Conservation (phyloP, 768 basidiomycete genomes). For the Lactarius quietus region DNA sequence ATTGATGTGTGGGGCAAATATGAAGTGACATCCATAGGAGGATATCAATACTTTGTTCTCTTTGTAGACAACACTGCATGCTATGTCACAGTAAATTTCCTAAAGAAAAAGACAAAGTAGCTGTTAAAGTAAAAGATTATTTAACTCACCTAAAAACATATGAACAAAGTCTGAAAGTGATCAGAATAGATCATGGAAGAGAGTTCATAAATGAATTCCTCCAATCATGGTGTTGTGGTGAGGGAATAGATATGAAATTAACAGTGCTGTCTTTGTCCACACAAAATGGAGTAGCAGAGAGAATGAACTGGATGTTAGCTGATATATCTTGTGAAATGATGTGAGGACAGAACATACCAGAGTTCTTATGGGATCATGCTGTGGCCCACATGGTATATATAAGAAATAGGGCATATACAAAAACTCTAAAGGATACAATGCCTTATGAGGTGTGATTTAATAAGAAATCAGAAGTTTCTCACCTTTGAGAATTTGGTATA, state of each 20-base stretch:
- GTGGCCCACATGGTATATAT: too few relatives aligned
- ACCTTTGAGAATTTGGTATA: neutral
- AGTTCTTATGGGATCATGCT: neutral
- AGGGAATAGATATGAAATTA: neutral
- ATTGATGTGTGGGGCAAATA: too few relatives aligned
- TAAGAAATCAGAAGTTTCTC: neutral
- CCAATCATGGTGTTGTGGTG: neutral
- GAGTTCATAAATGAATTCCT: neutral
- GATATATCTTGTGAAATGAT: neutral
- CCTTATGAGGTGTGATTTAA: neutral
- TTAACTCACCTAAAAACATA: neutral
- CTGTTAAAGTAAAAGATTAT: neutral
- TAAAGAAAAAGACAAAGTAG: neutral
- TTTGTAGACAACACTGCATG: too few relatives aligned
- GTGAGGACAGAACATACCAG: accelerated
- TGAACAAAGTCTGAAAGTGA: accelerated
- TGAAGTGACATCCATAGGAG: too few relatives aligned
- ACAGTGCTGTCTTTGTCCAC: neutral
- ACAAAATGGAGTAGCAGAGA: neutral
- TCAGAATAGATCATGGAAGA: neutral
- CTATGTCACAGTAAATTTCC: neutral
- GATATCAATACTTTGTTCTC: too few relatives aligned
- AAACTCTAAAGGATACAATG: neutral
- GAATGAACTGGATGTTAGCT: neutral
- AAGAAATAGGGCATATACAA: too few relatives aligned